phyloP scores from a whole-genome alignment of 495 filamentous ascomycete genomes.

The Aspergillus heteromorphus region DNA sequence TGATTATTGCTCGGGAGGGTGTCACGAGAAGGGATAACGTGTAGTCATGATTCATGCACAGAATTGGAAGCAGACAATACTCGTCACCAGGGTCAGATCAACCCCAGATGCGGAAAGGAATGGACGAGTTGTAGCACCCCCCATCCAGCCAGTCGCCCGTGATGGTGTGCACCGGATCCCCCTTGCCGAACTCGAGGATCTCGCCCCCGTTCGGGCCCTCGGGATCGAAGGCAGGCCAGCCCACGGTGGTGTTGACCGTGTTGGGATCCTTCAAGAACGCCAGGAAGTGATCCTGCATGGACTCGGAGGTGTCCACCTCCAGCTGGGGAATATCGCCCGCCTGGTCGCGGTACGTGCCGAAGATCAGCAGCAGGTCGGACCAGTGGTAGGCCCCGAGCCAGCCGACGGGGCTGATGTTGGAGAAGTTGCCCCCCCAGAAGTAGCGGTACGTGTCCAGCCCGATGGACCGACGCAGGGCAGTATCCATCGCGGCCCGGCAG shows the following conservation, averaged over 20 bases:
- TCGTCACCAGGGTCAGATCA: too few relatives aligned
- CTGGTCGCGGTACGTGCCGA: conserved; percentile 34
- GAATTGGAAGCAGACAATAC: too few relatives aligned
- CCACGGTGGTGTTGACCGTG: background rate
- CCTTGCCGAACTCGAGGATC: background rate
- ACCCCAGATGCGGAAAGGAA: background rate
- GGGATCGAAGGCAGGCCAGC: background rate
- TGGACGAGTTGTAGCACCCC: background rate
- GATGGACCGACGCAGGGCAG: conserved; percentile 19
- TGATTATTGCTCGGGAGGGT: too few relatives aligned
- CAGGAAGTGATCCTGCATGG: conserved; percentile 37
- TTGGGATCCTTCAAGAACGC: conserved; percentile 16
- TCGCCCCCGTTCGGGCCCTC: background rate
- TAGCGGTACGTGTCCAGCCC: conserved; percentile 18
- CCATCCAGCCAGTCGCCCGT: background rate
- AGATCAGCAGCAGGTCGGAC: conserved; percentile 41
- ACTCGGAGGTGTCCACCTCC: conserved; percentile 27
- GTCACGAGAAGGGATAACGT: too few relatives aligned
- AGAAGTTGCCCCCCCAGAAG: conserved; percentile 34
- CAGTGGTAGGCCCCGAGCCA: conserved; percentile 44
- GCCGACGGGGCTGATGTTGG: conserved; percentile 34
- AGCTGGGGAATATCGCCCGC: conserved; percentile 25
- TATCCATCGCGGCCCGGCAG: conserved; percentile 18
- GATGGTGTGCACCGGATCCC: background rate
- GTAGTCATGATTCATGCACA: too few relatives aligned